Conservation (phyloP, 2,329 filamentous ascomycete species). For the Harringtonia aguacate region DNA sequence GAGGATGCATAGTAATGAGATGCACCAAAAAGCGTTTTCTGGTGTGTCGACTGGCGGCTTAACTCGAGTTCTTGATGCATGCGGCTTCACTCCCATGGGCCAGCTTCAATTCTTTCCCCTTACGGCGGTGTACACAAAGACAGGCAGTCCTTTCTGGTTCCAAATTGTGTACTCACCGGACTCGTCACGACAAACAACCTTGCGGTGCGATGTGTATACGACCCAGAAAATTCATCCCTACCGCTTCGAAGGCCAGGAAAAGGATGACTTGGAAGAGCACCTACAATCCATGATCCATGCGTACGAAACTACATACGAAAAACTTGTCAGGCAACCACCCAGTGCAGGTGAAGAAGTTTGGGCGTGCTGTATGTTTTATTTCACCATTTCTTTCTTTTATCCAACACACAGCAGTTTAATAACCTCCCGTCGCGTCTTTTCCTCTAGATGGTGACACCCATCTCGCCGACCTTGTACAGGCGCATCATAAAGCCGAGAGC, state of each 20-base stretch:
- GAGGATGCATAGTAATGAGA: too few relatives aligned
- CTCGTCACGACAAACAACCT: background rate
- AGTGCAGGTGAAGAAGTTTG: too few relatives aligned
- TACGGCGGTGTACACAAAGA: background rate
- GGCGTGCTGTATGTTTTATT: too few relatives aligned
- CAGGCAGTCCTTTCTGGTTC: background rate
- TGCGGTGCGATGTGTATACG: slow-evolving; percentile 2
- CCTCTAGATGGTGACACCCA: background rate
- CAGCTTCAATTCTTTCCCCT: background rate
- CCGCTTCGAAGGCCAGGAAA: background rate
- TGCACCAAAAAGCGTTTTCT: background rate
- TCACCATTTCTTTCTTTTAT: too few relatives aligned
- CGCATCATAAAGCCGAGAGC: background rate
- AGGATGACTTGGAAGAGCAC: background rate
- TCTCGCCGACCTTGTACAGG: background rate
- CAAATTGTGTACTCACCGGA: background rate
- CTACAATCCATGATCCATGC: background rate
- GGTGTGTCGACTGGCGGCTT: background rate
- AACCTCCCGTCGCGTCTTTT: too few relatives aligned
- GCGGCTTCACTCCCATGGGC: background rate
- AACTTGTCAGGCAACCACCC: background rate
- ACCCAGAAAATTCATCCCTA: background rate
- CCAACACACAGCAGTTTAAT: too few relatives aligned
- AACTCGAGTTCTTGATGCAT: background rate
- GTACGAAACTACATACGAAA: background rate